Percentiles rank a stretch among this genome's conserved stretches.
These are phyloP conservation scores for Cordyceps cateniannulata DNA, from an alignment of 2,329 filamentous ascomycete genomes.

Conservation along the genomic window DNA sequence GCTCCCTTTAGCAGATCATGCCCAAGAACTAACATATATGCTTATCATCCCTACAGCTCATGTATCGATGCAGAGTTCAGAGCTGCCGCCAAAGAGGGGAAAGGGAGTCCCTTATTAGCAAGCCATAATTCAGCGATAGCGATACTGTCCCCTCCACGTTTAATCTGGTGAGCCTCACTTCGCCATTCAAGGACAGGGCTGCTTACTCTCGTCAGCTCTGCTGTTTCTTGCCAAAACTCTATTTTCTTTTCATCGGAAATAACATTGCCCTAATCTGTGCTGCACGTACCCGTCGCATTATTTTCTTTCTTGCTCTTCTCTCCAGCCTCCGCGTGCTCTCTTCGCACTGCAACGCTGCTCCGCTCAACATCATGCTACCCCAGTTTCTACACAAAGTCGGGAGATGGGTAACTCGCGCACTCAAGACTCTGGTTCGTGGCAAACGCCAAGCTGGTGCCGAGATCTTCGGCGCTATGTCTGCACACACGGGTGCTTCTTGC, in stretches of 20 bases:
- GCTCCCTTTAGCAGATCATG: neutral
- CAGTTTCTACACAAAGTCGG: neutral
- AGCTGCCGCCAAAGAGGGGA: neutral
- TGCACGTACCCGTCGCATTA: neutral
- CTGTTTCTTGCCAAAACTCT: neutral
- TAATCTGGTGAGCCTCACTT: neutral
- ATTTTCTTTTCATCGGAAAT: neutral
- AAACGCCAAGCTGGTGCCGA: neutral
- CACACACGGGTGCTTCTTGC: neutral
- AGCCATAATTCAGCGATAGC: neutral
- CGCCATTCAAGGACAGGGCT: neutral
- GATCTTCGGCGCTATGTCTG: neutral
- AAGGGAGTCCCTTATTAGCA: neutral
- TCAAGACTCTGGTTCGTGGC: neutral
- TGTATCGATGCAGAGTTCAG: neutral
- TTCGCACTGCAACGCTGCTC: neutral
- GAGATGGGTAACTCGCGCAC: neutral
- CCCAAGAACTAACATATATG: neutral
- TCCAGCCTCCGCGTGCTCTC: neutral
- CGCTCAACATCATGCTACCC: neutral
- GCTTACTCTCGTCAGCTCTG: neutral
- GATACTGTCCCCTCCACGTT: neutral
- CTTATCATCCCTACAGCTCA: neutral
- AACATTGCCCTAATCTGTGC: neutral
- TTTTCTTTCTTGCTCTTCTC: no score